Evolutionary conservation across 768 basidiomycete genomes (phyloP).

Genomic region (Pholiota molesta): DNA sequence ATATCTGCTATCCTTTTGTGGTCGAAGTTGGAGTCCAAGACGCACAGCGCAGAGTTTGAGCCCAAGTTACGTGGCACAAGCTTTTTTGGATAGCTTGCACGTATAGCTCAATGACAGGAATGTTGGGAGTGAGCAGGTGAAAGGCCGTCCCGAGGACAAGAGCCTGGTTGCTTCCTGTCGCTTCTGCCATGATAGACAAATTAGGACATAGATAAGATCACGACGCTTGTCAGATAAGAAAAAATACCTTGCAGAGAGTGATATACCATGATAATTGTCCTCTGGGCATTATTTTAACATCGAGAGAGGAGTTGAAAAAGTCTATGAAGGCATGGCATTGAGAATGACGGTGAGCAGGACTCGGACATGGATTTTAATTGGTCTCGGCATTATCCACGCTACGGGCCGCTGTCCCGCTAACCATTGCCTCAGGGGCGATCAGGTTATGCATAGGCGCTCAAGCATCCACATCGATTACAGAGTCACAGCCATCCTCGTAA

Average conservation of each 20-base stretch:
- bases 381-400: no score
- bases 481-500: no score
- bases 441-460: no score
- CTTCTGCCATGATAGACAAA: constrained; percentile 1
- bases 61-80: neutral
- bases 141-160: neutral
- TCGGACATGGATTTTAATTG: no score
- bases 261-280: neutral
- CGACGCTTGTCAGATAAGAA: constrained; percentile 1
- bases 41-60: neutral
- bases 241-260: neutral
- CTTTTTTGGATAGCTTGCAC: constrained; percentile 1
- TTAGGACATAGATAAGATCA: constrained; percentile 15
- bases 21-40: neutral
- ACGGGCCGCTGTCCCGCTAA: no score
- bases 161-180: neutral
- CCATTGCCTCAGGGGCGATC: no score
- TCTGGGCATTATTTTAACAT: neutral
- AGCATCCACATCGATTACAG: no score
- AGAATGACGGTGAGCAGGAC: no score
- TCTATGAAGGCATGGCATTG: no score
- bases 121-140: neutral
- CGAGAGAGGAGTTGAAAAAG: no score
- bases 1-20: neutral
- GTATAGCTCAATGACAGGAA: neutral